Conservation (phyloP, 768 basidiomycete species). For the Lactarius hatsudake region DNA sequence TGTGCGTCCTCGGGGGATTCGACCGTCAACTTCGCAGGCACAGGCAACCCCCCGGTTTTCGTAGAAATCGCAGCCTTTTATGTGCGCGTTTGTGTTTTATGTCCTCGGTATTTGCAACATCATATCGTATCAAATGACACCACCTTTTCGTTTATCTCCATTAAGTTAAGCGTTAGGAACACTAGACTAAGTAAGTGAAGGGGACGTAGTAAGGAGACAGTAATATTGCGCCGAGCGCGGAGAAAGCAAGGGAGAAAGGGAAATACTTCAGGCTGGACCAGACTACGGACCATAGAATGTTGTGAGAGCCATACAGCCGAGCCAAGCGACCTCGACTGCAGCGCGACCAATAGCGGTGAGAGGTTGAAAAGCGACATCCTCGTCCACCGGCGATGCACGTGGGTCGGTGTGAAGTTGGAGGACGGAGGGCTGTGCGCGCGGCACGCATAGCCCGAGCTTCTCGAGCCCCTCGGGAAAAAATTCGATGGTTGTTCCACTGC, state of each 20-base stretch:
- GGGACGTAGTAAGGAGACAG: too few relatives aligned
- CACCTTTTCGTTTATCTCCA: too few relatives aligned
- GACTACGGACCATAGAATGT: conserved; percentile 34
- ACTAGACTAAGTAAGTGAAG: too few relatives aligned
- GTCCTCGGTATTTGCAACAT: background rate
- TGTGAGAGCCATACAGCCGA: conserved; percentile 50
- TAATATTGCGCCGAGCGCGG: too few relatives aligned
- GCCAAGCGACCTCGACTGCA: conserved; percentile 53
- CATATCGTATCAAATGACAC: too few relatives aligned
- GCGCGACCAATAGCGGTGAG: conserved; percentile 49
- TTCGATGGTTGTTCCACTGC: conserved; percentile 61
- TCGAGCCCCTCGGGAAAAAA: conserved; percentile 78
- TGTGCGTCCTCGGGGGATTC: too few relatives aligned
- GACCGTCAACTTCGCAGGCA: conserved; percentile 5
- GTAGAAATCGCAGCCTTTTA: background rate
- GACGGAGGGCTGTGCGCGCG: conserved; percentile 22
- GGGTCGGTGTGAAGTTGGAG: conserved; percentile 9
- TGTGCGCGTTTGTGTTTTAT: background rate
- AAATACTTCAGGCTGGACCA: background rate
- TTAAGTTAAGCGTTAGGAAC: too few relatives aligned
- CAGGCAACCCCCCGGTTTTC: background rate
- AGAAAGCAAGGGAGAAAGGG: too few relatives aligned
- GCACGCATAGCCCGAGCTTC: conserved; percentile 63
- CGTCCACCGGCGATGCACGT: conserved; percentile 41
- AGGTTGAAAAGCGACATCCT: conserved; percentile 43